A percentile compares a stretch with the other conserved stretches of the same genome.
These are phyloP conservation scores for Aquilaria malaccensis DNA, from an alignment of 345 rosid genomes.

Conservation along the genomic window DNA sequence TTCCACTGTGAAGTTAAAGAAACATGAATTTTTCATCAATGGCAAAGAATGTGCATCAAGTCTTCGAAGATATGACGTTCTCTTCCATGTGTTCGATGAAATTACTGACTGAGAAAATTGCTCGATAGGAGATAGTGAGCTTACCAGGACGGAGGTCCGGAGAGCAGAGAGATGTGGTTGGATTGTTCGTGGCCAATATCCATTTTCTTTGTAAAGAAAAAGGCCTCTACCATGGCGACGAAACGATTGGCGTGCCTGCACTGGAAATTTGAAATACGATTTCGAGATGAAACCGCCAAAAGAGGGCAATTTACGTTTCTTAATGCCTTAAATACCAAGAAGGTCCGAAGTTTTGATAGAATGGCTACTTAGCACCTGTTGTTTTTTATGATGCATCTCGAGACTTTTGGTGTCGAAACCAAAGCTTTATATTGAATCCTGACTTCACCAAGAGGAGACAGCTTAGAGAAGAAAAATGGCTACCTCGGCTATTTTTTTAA, in stretches of 20 bases:
- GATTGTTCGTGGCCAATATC: constrained; percentile 7
- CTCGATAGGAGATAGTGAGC: neutral
- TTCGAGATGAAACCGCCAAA: too few relatives aligned
- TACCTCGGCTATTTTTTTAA: too few relatives aligned
- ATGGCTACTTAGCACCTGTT: too few relatives aligned
- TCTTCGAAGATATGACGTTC: neutral
- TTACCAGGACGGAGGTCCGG: constrained; percentile 72
- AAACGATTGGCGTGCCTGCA: neutral
- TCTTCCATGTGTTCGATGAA: constrained; percentile 14
- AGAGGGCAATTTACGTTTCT: too few relatives aligned
- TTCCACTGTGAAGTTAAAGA: constrained; percentile 46
- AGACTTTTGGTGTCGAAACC: too few relatives aligned
- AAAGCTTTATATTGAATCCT: too few relatives aligned
- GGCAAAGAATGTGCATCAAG: neutral
- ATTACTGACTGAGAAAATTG: constrained; percentile 1
- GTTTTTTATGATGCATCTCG: too few relatives aligned
- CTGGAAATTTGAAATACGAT: too few relatives aligned
- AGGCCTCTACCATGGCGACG: constrained; percentile 37
- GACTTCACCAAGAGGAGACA: too few relatives aligned
- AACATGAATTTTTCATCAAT: neutral
- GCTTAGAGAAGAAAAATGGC: too few relatives aligned
- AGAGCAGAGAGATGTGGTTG: constrained; percentile 48
- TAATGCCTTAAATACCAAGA: too few relatives aligned
- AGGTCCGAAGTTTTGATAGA: too few relatives aligned
- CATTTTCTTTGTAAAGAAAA: constrained; percentile 25